These are phyloP conservation scores for Boletus sp. DNA, from an alignment of 1,284 basidiomycete genomes.

Conservation along the genomic window DNA sequence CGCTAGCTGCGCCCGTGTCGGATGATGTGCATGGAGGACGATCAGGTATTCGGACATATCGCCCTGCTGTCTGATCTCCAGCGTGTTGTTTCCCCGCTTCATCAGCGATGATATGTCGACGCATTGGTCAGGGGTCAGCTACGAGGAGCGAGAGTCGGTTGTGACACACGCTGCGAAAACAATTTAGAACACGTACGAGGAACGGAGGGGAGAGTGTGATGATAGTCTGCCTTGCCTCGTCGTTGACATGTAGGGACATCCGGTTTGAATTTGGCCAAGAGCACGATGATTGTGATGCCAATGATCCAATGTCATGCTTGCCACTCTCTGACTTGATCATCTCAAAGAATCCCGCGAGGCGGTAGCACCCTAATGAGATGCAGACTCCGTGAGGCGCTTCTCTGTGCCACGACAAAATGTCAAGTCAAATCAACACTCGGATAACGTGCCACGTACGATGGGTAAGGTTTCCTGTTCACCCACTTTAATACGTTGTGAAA, in stretches of 20 bases:
- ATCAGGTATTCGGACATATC: constrained; percentile 32
- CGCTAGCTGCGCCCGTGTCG: constrained; percentile 25
- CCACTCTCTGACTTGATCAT: constrained; percentile 2
- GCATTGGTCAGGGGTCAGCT: constrained; percentile 29
- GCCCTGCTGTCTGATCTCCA: constrained; percentile 22
- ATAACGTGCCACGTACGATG: constrained; percentile 22
- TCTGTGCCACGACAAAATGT: constrained; percentile 9
- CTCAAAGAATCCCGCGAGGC: constrained; percentile 18
- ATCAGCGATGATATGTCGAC: constrained; percentile 29
- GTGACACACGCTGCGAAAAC: neutral
- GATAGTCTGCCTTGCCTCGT: constrained; percentile 4
- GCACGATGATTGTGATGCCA: constrained; percentile 15
- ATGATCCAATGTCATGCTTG: constrained; percentile 4
- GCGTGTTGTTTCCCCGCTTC: constrained; percentile 20
- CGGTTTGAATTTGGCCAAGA: constrained; percentile 27
- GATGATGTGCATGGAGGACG: constrained; percentile 29
- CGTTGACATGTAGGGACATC: constrained; percentile 19
- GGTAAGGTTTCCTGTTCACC: constrained; percentile 20
- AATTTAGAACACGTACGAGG: constrained; percentile 19
- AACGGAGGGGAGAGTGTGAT: constrained; percentile 28
- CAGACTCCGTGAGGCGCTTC: constrained; percentile 24
- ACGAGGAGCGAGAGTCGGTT: neutral
- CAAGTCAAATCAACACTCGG: neutral
- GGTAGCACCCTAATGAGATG: constrained; percentile 30
- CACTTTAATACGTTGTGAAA: constrained; percentile 23